Evolutionary conservation across 371 early-diverging fungal genomes (phyloP), one percentile per base, ranked within the genome.

Genomic region (Mucor circinelloides): DNA sequence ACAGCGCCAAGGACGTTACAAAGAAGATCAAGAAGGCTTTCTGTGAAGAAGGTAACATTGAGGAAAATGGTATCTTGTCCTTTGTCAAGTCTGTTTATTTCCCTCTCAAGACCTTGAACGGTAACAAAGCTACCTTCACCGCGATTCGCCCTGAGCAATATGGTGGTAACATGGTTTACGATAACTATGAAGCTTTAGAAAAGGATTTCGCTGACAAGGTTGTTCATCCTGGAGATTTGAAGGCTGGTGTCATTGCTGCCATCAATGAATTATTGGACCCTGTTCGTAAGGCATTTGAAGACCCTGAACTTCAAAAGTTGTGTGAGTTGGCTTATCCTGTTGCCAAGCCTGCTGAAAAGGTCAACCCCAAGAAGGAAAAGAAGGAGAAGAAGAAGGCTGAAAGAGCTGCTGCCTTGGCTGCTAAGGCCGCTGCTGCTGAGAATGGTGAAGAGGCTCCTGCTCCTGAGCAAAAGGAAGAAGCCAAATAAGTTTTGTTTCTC

Each of bases 201-300:
- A 79, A 88, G 38, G 97, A 94, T 61, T 99, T 98, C 78, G 84
- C 76, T 55, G 92, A 91, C 1, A 93, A 93, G 83, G 82, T 89
- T 67, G 82, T 99, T 40, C 98, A 99, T 78, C 99, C 99, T 21
- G 93, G 93, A n/a, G 99, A 99, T 77, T 87, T 99, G 65, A 99
- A 99, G 89, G 86, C 84, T 62, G 92, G 92, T 65, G 93, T 94
- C 3, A 89, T 93, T 27, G 87, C 90, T 17, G 91, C 94, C 7
- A 84, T 99, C 63, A 95, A 98, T 72, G 83, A 67, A 6, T 80
- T 99, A 34, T 86, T 99, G 63, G 94, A 89, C 10, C 99, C 99
- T 57, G 90, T 99, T 64, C 89, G 99, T 58, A 82, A 91, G 71
- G 83, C 83, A 44, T 94, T 93, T 67, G 86, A 84, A 30, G 71